These are phyloP conservation scores for Aleurites moluccanus DNA, from an alignment of 441 rosid genomes.

Conservation along the genomic window DNA sequence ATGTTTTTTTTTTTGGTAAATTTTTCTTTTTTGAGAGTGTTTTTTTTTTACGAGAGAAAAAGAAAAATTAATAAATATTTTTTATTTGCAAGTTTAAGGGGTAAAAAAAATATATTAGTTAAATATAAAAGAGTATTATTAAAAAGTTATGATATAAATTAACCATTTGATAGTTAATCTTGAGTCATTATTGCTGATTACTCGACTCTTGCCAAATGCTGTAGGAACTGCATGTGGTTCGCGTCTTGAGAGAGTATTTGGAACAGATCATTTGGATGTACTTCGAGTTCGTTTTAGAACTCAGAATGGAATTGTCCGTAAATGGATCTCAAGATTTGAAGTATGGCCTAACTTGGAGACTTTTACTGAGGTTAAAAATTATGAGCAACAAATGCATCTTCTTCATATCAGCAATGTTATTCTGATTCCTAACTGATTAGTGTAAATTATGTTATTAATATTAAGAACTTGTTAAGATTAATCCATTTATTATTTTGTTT, in stretches of 20 bases:
- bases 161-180: too few relatives aligned
- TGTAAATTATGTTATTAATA: too few relatives aligned
- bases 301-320: conserved; percentile 78
- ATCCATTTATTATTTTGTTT: too few relatives aligned
- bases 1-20: too few relatives aligned
- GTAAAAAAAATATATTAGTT: too few relatives aligned
- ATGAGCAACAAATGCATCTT: neutral
- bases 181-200: conserved; percentile 76
- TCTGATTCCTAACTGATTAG: neutral
- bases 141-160: too few relatives aligned
- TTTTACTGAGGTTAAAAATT: conserved; percentile 70
- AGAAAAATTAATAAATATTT: too few relatives aligned
- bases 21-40: too few relatives aligned
- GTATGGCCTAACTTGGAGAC: conserved; percentile 98
- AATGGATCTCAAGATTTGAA: conserved; percentile 95
- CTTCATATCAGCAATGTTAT: neutral
- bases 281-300: conserved; percentile 91
- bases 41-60: too few relatives aligned
- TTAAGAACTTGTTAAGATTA: too few relatives aligned
- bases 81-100: too few relatives aligned
- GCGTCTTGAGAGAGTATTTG: conserved; percentile 84
- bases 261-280: conserved; percentile 75
- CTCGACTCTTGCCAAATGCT: conserved; percentile 93
- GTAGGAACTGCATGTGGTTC: conserved; percentile 94
- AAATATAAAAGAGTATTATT: too few relatives aligned